phyloP scores from a whole-genome alignment of 2,329 filamentous ascomycete genomes.

The Calonectria pauciramosa region DNA sequence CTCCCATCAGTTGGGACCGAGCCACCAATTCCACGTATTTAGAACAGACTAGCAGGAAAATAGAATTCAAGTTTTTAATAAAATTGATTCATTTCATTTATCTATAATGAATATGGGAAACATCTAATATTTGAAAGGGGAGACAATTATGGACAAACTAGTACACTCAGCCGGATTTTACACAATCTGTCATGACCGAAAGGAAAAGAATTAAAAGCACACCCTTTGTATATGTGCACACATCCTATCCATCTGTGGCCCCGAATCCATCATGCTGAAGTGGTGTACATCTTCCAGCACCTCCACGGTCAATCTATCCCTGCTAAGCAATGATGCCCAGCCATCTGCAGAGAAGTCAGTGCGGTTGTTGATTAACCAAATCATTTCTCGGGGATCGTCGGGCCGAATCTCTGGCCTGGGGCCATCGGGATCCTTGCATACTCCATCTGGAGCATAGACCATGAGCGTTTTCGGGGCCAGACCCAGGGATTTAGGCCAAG shows the following conservation, averaged over 20 bases:
- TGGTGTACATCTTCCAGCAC: constrained; percentile 34
- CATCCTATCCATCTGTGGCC: constrained; percentile 37
- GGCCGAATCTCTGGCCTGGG: constrained; percentile 64
- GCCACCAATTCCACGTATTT: neutral
- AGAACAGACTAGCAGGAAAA: neutral
- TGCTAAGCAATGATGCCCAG: constrained; percentile 39
- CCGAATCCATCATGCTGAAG: constrained; percentile 40
- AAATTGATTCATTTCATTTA: too few relatives aligned
- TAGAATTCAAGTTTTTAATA: neutral
- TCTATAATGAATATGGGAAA: constrained; percentile 3
- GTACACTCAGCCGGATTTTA: too few relatives aligned
- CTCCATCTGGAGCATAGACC: constrained; percentile 81
- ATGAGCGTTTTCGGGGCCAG: constrained; percentile 73
- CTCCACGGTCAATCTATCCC: constrained; percentile 26
- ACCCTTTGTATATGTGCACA: constrained; percentile 19
- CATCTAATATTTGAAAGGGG: neutral
- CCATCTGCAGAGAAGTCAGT: constrained; percentile 68
- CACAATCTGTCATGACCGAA: neutral
- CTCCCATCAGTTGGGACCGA: neutral
- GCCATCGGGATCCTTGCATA: constrained; percentile 76
- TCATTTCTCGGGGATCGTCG: constrained; percentile 71
- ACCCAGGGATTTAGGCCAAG: constrained; percentile 65
- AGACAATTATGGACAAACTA: neutral
- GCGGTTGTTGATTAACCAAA: constrained; percentile 81
- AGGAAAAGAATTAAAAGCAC: neutral